Base-by-base conservation (phyloP, 2,329 filamentous ascomycete species). In the Cercospora sp. region DNA sequence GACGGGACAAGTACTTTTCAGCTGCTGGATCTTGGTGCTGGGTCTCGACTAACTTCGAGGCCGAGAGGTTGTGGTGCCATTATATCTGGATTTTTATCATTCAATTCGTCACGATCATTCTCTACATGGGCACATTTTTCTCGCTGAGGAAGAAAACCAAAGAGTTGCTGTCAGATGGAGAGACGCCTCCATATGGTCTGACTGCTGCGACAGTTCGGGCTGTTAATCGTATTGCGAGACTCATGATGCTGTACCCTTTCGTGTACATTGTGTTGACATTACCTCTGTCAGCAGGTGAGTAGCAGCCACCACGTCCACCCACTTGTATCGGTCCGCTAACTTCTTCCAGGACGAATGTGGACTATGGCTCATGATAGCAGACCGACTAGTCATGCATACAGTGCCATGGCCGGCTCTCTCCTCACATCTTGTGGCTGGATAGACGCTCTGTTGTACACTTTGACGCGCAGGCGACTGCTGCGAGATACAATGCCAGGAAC, bases 261-360 rank as follows among this genome's bases (percentile, higher is more conserved):
- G 88, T 91, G 70, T 91, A 91, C 75, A 83, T 90, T 6, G 72
- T 90, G n/a, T 90, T 89, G 75, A 91, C 89, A 0, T 82, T 89
- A 0, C 90, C 90, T 0, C 81, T 92, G 0, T 88, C 89, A 4
- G 82, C 86, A 0, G 66, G 66, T 68, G 13, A 65, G 66, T 30
- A 42, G 36, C 36, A 5, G n/a, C 26, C 5, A 26, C 2, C 13
- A 16, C 45, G 7, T 30, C 12, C 39, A 8, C 9, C 18, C 48
- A 3, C n/a, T 10, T 1, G 8, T 60, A 18, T 3, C 6, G 3
- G 28, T 20, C 26, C n/a, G n/a, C 66, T 68, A 48, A 68, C 36
- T 2, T 42, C n/a, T 3, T 18, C 9, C 55, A 62, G 87, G 88
- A 13, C 86, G 89, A 67, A 88, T 91, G 74, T 84, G 85, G 16